Percentiles rank a stretch among this genome's conserved stretches.
phyloP scores from a whole-genome alignment of 2,329 filamentous ascomycete genomes.

The Aureobasidium sp. region DNA sequence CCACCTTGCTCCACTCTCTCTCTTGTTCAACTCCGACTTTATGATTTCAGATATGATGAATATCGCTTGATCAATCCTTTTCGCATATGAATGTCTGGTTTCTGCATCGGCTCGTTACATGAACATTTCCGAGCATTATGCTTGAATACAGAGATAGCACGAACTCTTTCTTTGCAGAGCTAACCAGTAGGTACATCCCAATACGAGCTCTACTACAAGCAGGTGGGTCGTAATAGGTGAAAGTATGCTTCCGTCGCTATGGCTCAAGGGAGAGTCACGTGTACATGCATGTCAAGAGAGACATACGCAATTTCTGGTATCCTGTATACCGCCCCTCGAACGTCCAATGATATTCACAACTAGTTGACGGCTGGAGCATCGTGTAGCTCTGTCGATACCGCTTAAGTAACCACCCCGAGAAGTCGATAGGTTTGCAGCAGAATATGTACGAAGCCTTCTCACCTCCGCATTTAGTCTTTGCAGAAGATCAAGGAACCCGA shows the following conservation, averaged over 20 bases:
- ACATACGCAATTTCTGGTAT: background rate
- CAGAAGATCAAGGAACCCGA: constrained; percentile 2
- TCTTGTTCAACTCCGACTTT: background rate
- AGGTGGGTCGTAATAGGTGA: constrained; percentile 11
- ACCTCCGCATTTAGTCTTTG: constrained; percentile 7
- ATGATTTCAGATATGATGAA: background rate
- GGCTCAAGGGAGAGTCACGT: background rate
- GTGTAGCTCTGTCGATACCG: background rate
- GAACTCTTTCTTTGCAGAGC: background rate
- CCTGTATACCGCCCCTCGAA: background rate
- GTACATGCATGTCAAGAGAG: constrained; percentile 3
- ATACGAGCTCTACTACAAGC: constrained; percentile 13
- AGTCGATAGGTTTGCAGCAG: constrained; percentile 9
- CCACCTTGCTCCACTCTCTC: background rate
- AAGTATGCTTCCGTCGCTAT: background rate
- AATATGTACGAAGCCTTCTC: constrained; percentile 13
- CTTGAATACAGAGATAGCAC: background rate
- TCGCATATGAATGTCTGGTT: background rate
- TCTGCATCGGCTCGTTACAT: constrained; percentile 3
- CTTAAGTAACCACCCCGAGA: background rate
- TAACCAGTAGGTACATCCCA: constrained; percentile 8
- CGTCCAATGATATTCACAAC: background rate
- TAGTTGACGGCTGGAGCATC: background rate
- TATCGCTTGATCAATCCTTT: background rate
- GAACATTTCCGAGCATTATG: background rate